These are phyloP conservation scores for Alternaria brassicae DNA, from an alignment of 2,329 filamentous ascomycete species.

Conservation along the genomic window DNA sequence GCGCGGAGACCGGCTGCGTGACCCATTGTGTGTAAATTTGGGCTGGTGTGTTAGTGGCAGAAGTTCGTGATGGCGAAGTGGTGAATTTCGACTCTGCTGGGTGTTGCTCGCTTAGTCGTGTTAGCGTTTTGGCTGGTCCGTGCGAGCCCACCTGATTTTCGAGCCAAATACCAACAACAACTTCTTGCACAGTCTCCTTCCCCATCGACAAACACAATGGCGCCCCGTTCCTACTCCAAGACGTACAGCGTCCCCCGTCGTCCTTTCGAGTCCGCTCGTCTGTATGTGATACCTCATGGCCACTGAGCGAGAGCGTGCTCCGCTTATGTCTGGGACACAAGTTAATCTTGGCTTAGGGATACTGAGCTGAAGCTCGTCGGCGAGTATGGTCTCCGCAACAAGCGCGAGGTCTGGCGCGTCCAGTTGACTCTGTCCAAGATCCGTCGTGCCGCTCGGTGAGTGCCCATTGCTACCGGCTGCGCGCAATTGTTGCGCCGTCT, in stretches of 20 bases:
- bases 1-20: conserved; percentile 58
- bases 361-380: conserved; percentile 99
- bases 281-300: conserved; percentile 88
- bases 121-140: neutral
- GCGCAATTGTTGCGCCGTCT: conserved; percentile 17
- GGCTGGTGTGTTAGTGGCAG: conserved; percentile 30
- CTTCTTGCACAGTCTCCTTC: conserved; percentile 29
- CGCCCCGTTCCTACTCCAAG: conserved; percentile 85
- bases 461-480: conserved; percentile 6
- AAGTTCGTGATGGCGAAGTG: conserved; percentile 6
- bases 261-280: conserved; percentile 99
- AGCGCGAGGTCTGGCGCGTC: conserved; percentile 99
- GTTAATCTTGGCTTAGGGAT: conserved; percentile 80
- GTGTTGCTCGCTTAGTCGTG: conserved; percentile 2
- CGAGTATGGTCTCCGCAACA: conserved; percentile 99
- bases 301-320: conserved; percentile 99
- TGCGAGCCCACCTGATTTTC: neutral
- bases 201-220: conserved; percentile 53
- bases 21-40: conserved; percentile 57
- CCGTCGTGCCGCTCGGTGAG: conserved; percentile 99
- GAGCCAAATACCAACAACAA: neutral
- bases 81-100: conserved; percentile 9
- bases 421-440: conserved; percentile 99
- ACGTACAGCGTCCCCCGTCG: conserved; percentile 98
- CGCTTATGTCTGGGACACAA: conserved; percentile 86